Conservation (phyloP, 768 basidiomycete genomes). For the Pisolithus orientalis region DNA sequence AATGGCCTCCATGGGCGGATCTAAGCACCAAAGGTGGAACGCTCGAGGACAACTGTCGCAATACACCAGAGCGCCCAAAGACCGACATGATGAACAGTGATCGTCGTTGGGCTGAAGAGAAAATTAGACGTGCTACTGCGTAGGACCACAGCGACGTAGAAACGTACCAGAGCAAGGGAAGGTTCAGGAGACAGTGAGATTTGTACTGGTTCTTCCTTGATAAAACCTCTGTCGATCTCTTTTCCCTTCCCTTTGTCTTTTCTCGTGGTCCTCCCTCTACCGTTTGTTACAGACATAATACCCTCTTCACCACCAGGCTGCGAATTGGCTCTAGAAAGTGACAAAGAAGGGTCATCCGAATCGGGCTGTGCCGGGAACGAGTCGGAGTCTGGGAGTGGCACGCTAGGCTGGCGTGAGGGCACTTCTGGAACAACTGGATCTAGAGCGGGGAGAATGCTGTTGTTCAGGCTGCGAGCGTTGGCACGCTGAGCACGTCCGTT, state of each 20-base stretch:
- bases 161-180: slow-evolving; percentile 32
- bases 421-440: slow-evolving; percentile 37
- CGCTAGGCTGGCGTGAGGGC: slow-evolving; percentile 30
- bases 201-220: slow-evolving; percentile 42
- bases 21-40: slow-evolving; percentile 94
- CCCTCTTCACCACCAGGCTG: slow-evolving; percentile 26
- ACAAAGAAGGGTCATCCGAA: slow-evolving; percentile 45
- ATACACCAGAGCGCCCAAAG: slow-evolving; percentile 80
- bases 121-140: slow-evolving; percentile 11
- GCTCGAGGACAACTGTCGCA: slow-evolving; percentile 96
- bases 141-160: slow-evolving; percentile 1
- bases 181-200: slow-evolving; percentile 33
- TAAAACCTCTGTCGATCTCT: slow-evolving; percentile 31
- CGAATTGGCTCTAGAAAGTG: slow-evolving; percentile 63
- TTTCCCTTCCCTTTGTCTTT: slow-evolving; percentile 46
- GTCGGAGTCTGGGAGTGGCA: slow-evolving; percentile 47
- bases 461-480: slow-evolving; percentile 59
- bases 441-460: slow-evolving; percentile 22
- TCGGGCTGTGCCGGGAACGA: slow-evolving; percentile 47
- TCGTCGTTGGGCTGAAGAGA: slow-evolving; percentile 59
- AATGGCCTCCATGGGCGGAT: slow-evolving; percentile 86
- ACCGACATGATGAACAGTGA: slow-evolving; percentile 81
- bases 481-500: slow-evolving; percentile 70
- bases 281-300: slow-evolving; percentile 12
- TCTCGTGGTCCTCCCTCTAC: slow-evolving; percentile 23